Percentiles rank a stretch among this genome's conserved stretches.
Evolutionary conservation across 2,329 filamentous ascomycete species (phyloP).

Genomic region (Fusarium clavum): DNA sequence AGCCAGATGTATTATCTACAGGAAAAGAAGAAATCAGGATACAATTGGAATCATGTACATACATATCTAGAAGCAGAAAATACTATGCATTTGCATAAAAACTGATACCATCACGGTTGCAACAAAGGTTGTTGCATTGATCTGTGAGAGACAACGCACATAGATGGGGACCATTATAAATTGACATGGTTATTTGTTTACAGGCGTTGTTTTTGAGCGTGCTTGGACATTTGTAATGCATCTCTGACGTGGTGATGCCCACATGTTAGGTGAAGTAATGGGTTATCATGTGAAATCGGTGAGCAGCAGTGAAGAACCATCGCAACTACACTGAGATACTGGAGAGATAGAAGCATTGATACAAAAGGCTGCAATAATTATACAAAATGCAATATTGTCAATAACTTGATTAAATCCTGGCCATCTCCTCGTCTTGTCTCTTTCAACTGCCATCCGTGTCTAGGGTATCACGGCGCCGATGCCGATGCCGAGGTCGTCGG

Average conservation of each 20-base stretch:
- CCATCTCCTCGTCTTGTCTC: neutral
- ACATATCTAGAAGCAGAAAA: neutral
- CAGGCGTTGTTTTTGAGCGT: neutral
- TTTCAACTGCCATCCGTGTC: slow-evolving; percentile 9
- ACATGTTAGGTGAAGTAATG: neutral
- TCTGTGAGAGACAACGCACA: neutral
- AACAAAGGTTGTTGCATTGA: neutral
- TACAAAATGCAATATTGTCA: rapidly evolving
- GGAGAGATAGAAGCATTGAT: rapidly evolving
- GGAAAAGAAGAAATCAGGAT: neutral
- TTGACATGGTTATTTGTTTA: neutral
- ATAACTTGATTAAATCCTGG: neutral
- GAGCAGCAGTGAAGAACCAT: neutral
- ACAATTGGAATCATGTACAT: neutral
- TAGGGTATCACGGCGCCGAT: slow-evolving; percentile 30
- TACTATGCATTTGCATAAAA: neutral
- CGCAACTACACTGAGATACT: too few species aligned
- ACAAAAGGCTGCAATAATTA: rapidly evolving
- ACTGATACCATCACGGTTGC: neutral
- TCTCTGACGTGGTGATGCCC: neutral
- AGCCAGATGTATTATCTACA: neutral
- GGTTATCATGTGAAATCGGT: neutral
- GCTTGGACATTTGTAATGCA: neutral
- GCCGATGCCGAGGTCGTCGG: slow-evolving; percentile 35
- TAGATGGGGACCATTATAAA: too few species aligned